Evolutionary conservation across 1,284 basidiomycete species (phyloP).

Genomic region (Melampsora americana): DNA sequence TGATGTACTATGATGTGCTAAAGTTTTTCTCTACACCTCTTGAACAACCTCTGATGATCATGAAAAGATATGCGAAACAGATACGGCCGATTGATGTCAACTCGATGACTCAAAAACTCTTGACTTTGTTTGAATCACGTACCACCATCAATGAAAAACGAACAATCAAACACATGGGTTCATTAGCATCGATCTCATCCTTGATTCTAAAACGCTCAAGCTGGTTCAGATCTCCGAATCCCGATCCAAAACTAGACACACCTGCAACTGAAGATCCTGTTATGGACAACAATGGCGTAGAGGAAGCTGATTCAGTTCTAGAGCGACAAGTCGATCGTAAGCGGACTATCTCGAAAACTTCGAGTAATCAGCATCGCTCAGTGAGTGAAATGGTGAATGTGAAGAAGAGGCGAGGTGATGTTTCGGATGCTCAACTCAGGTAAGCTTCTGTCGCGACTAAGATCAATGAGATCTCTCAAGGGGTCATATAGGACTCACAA

Average conservation of each 20-base stretch:
- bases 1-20: background rate
- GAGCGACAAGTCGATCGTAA: background rate
- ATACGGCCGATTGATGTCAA: slow-evolving; percentile 31
- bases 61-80: slow-evolving; percentile 30
- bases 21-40: background rate
- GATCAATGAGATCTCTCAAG: no score
- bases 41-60: background rate
- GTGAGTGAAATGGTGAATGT: background rate
- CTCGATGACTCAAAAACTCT: slow-evolving; percentile 30
- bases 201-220: slow-evolving; percentile 6
- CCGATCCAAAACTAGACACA: background rate
- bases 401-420: background rate
- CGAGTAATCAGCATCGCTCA: background rate
- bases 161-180: slow-evolving; percentile 8
- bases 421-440: slow-evolving; percentile 2
- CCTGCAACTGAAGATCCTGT: background rate
- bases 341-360: background rate
- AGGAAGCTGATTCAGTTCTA: background rate
- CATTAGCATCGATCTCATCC: slow-evolving; percentile 30
- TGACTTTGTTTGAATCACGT: slow-evolving; percentile 17
- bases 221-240: background rate
- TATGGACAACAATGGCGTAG: no score
- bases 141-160: background rate
- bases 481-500: no score
- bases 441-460: background rate